Base-by-base conservation (phyloP, 1,139 yeast genomes). In the Yamadazyma mexicana region DNA sequence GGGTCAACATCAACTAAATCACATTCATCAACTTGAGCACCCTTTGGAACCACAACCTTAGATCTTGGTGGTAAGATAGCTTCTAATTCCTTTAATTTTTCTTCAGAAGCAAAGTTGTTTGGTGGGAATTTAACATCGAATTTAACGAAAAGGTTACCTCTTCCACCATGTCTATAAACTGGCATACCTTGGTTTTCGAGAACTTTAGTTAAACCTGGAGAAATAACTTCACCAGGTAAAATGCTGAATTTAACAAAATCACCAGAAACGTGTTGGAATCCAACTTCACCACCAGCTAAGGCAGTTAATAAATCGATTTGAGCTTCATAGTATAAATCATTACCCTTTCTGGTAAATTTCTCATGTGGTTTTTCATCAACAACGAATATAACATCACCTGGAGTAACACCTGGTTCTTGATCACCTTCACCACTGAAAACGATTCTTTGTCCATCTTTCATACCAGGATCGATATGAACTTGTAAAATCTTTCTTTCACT, bases 141-240 rank as follows among this genome's bases (percentile, higher is more conserved):
- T 60, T 82, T 81, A 51, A 85, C 68, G 51, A 83, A 78, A 62
- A 85, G 74, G 62, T 83, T 77, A 69, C 94, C 94, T 55, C 66
- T 71, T 42, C 87, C 86, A 55, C 91, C 87, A 57, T 77, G 79
- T 71, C 85, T 83, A 61, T 73, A 79, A 54, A 85, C 66, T 59
- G 94, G 94, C 98, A 92, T 92, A 83, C 99, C 99, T 69, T 91
- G 91, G 55, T 83, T 87, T 55, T 87, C 94, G 51, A 92, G 71
- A 41, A 88, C 88, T 69, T 88, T 89, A 54, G 83, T 70, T 33
- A 74, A 64, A 48, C 88, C 95, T 43, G 98, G 98, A 31, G 91
- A 59, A 49, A 94, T 86, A 46, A 91, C 89, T 69, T 91, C 97
- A 62, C 98, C 98, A 40, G 98, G 94, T 44, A 83, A 72, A 50